A percentile compares a stretch with the other conserved stretches of the same genome.
Conservation (phyloP, 208 protist genomes). For the Crithidia fasciculata region DNA sequence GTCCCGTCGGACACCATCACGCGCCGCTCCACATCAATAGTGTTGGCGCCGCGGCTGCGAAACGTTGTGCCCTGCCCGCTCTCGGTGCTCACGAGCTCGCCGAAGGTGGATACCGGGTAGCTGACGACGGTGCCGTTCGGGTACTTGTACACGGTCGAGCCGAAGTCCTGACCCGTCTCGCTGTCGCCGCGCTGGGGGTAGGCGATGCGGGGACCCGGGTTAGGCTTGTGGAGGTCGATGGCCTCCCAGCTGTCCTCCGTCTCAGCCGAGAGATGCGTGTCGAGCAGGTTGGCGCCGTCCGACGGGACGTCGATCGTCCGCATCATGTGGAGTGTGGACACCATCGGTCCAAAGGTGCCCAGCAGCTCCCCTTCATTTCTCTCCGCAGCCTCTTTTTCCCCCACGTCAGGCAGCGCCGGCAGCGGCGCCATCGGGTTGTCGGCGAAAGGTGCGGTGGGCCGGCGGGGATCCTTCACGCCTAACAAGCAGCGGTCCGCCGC, state of each 20-base stretch:
- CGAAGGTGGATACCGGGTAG: constrained; percentile 40
- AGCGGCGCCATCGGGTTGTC: background rate
- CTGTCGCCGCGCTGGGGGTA: constrained; percentile 11
- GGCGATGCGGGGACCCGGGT: constrained; percentile 29
- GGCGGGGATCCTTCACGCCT: constrained; percentile 4
- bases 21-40: background rate
- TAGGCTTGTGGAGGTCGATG: constrained; percentile 25
- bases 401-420: background rate
- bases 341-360: constrained; percentile 39
- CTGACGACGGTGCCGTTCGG: constrained; percentile 34
- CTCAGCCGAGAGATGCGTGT: background rate
- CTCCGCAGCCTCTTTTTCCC: background rate
- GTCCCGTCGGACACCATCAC: constrained; percentile 11
- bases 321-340: constrained; percentile 17
- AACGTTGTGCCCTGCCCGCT: constrained; percentile 13
- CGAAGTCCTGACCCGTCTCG: constrained; percentile 2
- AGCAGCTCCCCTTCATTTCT: background rate
- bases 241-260: constrained; percentile 18
- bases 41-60: background rate
- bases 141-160: constrained; percentile 33
- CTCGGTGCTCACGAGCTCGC: constrained; percentile 32
- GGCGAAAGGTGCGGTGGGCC: background rate
- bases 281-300: constrained; percentile 7
- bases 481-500: constrained; percentile 29
- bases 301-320: background rate